A percentile compares a stretch with the other conserved stretches of the same genome.
These are phyloP conservation scores for Hygrophoropsis aurantiaca DNA, from an alignment of 768 basidiomycete genomes.

Conservation along the genomic window DNA sequence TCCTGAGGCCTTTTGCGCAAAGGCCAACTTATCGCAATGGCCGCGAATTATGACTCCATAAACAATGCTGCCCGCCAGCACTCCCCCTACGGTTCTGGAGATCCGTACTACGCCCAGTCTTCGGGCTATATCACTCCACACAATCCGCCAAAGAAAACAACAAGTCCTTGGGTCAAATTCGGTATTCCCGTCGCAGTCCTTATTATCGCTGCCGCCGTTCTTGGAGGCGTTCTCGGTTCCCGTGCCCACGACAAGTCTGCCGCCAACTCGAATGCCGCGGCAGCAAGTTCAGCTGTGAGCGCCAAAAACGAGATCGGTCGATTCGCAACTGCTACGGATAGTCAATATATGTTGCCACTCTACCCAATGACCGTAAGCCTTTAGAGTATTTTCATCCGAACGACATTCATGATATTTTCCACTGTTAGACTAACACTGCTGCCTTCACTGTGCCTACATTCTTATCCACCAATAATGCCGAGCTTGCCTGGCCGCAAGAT, in stretches of 20 bases:
- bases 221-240: constrained; percentile 81
- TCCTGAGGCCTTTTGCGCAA: constrained; percentile 7
- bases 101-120: constrained; percentile 69
- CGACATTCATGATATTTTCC: constrained; percentile 6
- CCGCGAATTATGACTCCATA: constrained; percentile 37
- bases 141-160: constrained; percentile 45
- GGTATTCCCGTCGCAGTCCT: constrained; percentile 67
- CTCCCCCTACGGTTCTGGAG: constrained; percentile 55
- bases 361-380: constrained; percentile 83
- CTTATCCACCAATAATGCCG: constrained; percentile 47
- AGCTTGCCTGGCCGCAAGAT: constrained; percentile 78
- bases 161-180: constrained; percentile 74
- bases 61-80: constrained; percentile 20
- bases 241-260: constrained; percentile 43
- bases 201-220: constrained; percentile 63
- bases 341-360: constrained; percentile 75
- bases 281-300: constrained; percentile 56
- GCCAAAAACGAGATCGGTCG: constrained; percentile 61
- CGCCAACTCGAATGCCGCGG: constrained; percentile 32
- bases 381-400: background rate
- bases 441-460: constrained; percentile 75
- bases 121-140: constrained; percentile 65
- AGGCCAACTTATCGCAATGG: constrained; percentile 34
- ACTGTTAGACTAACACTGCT: constrained; percentile 69
- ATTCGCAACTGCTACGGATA: constrained; percentile 78